Percentiles rank a stretch among this genome's conserved stretches.
Conservation (phyloP, 305 asterid genomes). For the Solanum hybrid region DNA sequence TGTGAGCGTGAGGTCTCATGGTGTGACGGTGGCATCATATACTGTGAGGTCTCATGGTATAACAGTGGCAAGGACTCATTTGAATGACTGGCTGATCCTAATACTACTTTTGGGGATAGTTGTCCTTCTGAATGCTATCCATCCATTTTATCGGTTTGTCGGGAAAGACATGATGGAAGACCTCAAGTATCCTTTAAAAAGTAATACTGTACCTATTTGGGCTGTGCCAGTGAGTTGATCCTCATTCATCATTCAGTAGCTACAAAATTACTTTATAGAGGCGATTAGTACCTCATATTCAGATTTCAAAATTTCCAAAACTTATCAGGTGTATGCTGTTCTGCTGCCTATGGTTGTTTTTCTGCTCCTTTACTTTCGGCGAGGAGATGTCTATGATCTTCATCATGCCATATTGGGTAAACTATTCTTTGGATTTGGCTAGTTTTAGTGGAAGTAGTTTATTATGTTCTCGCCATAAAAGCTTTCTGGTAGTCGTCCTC, state of each 20-base stretch:
- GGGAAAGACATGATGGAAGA: slow-evolving; percentile 88
- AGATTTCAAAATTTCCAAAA: not conserved
- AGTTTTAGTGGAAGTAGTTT: not conserved
- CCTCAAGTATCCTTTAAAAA: slow-evolving; percentile 58
- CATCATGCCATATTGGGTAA: slow-evolving; percentile 76
- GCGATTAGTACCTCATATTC: not conserved
- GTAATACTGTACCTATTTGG: slow-evolving; percentile 60
- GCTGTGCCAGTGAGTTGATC: slow-evolving; percentile 56
- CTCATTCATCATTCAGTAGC: not conserved
- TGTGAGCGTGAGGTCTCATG: slow-evolving; percentile 62
- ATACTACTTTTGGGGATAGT: slow-evolving; percentile 35
- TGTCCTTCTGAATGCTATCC: slow-evolving; percentile 33
- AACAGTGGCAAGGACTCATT: slow-evolving; percentile 53
- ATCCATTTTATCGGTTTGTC: slow-evolving; percentile 72
- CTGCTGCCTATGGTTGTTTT: slow-evolving; percentile 51
- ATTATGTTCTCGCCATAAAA: not conserved
- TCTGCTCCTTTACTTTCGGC: slow-evolving; percentile 50
- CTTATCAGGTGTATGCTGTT: slow-evolving; percentile 44
- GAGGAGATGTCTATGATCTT: slow-evolving; percentile 72
- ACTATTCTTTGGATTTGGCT: not conserved
- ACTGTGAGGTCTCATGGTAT: slow-evolving; percentile 77
- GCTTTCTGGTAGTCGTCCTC: not conserved
- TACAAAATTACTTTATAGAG: not conserved
- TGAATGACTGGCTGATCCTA: slow-evolving; percentile 80
- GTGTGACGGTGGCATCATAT: slow-evolving; percentile 54